Base-by-base conservation (phyloP, 129 eudicot genomes). In the Artemisia argyi region DNA sequence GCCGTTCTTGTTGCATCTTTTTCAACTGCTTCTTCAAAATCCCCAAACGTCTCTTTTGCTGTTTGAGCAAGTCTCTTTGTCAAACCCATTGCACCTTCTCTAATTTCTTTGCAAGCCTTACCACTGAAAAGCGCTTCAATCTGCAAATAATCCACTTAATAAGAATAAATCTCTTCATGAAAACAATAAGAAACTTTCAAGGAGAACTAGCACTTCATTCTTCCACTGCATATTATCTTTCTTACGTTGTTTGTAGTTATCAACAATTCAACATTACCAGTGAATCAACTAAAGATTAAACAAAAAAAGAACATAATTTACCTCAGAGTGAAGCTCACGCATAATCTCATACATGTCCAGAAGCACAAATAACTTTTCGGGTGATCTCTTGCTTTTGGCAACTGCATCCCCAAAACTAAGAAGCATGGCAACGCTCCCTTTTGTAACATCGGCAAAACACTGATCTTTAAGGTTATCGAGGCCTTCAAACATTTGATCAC, bases 351-450 rank as follows among this genome's bases (percentile, higher is more conserved):
- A 94, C 99, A 94, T 94, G 82, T 94, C 99, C 59, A 94, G 76
- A 61, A 94, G 96, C 80, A 94, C 99, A 80, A 94, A 94, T 35
- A 94, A 81, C 84, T 94, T 94, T 69, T 94, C 99, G 1, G 99
- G 97, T 14, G 99, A 95, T 78, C 99, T 83, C 77, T 95, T 95
- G 88, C 99, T 95, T 85, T 85, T 95, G 58, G 99, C 96, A 73
- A 95, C 88, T 19, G 99, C 99, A 77, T 90, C 97, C 66, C 99
- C 99, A 60, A 95, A 95, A 81, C 99, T 95, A 73, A 95, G 99
- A 59, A 95, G 74, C 78, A 88, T 82, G 0, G 92, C 89, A 69
- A 95, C 95, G 74, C 99, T 95, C 13, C 88, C 84, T 50, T 88
- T 88, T 56, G 99, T 91, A 74, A 88, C 99, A 22, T 95, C 96